These are phyloP conservation scores for Pseudogymnoascus sp. DNA, from an alignment of 2,329 filamentous ascomycete genomes.

Conservation along the genomic window DNA sequence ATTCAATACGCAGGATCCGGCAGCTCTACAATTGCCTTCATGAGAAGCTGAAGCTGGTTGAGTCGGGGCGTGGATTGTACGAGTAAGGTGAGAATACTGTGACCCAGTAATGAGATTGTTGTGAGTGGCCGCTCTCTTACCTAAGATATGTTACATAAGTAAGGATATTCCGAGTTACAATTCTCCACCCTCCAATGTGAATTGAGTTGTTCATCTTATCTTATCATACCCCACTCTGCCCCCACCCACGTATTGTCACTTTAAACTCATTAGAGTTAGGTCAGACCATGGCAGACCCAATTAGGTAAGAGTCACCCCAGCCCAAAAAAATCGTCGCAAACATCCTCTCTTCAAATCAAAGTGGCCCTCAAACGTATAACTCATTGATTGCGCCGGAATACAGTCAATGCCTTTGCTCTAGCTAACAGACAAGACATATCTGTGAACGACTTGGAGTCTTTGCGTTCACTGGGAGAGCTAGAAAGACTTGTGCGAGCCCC, in stretches of 20 bases:
- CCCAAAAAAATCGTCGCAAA: constrained; percentile 1
- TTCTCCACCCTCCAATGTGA: neutral
- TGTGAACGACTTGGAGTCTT: constrained; percentile 59
- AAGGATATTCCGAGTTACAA: too few relatives aligned
- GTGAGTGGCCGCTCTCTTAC: neutral
- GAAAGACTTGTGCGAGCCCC: constrained; percentile 42
- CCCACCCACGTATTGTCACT: neutral
- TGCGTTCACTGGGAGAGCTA: constrained; percentile 51
- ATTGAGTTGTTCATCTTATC: neutral
- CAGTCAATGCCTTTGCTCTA: neutral
- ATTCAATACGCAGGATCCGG: neutral
- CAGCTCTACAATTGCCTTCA: neutral
- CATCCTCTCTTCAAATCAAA: neutral
- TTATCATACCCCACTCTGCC: neutral
- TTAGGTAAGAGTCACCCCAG: neutral
- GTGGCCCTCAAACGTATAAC: neutral
- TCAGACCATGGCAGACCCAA: neutral
- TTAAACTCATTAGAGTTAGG: constrained; percentile 4
- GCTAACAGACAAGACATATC: constrained; percentile 32
- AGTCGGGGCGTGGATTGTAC: neutral
- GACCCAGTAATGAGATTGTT: neutral
- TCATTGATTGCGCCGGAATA: neutral
- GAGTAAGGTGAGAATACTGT: too few relatives aligned
- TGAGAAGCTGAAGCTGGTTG: neutral
- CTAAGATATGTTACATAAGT: neutral